A percentile compares a stretch with the other conserved stretches of the same genome.
Evolutionary conservation across 2,329 filamentous ascomycete species (phyloP).

Genomic region (Colletotrichum sp.): DNA sequence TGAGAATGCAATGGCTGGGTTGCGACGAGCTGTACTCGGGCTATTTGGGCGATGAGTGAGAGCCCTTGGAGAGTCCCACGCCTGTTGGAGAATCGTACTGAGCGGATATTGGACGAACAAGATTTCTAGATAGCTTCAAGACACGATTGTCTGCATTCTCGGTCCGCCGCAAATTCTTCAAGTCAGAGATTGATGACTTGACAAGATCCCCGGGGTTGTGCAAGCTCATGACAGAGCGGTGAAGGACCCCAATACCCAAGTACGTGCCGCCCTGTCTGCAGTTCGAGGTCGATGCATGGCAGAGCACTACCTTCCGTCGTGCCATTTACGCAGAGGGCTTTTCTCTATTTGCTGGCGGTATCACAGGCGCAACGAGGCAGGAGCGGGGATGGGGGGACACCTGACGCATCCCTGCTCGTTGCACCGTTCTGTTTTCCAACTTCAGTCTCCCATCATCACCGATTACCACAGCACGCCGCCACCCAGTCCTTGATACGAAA

Average conservation of each 20-base stretch:
- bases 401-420: background rate
- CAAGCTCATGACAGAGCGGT: background rate
- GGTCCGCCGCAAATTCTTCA: background rate
- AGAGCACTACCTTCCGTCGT: background rate
- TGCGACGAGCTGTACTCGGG: background rate
- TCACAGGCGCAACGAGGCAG: background rate
- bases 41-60: background rate
- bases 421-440: background rate
- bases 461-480: background rate
- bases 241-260: rapidly evolving
- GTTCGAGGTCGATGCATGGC: background rate
- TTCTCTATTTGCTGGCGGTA: background rate
- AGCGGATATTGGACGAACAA: background rate
- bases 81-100: background rate
- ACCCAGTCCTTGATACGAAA: background rate
- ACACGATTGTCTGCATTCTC: background rate
- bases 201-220: background rate
- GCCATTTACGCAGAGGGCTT: background rate
- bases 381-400: background rate
- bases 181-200: background rate
- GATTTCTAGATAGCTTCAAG: background rate
- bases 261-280: background rate
- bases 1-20: background rate
- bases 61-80: background rate
- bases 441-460: rapidly evolving